phyloP scores from a whole-genome alignment of 2,329 filamentous ascomycete genomes.

The Sarocladium oryzae region DNA sequence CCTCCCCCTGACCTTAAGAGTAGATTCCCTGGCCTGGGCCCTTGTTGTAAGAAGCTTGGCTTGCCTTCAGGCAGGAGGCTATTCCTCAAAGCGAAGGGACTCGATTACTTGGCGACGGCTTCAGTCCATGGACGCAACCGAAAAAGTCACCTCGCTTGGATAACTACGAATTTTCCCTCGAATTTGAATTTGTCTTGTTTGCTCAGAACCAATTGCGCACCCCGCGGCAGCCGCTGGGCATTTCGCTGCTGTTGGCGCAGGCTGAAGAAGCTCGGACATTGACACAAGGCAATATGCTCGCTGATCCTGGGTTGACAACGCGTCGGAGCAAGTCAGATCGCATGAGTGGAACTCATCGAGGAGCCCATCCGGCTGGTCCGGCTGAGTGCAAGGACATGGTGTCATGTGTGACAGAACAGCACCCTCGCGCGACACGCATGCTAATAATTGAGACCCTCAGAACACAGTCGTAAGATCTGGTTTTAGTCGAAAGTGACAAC shows the following conservation, averaged over 20 bases:
- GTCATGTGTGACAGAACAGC: conserved; percentile 4
- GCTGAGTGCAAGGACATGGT: not conserved
- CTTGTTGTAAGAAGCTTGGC: conserved; percentile 5
- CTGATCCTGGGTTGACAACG: not conserved
- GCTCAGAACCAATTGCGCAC: no score
- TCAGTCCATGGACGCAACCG: no score
- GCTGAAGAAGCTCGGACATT: no score
- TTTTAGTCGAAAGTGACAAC: not conserved
- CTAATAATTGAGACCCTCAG: no score
- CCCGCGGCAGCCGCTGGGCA: no score
- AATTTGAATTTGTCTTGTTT: no score
- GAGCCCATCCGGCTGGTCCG: conserved; percentile 5
- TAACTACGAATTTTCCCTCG: no score
- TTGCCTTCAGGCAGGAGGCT: not conserved
- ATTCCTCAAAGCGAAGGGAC: not conserved
- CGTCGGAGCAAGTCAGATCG: not conserved
- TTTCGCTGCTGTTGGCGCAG: no score
- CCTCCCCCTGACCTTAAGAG: not conserved
- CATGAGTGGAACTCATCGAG: conserved; percentile 3
- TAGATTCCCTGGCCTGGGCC: not conserved
- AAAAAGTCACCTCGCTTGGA: no score
- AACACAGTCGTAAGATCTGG: not conserved
- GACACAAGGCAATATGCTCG: no score
- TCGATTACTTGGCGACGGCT: not conserved
- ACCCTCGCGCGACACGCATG: no score